phyloP scores from a whole-genome alignment of 352 stramenopile species.

The Globisporangium uncinulatum region DNA sequence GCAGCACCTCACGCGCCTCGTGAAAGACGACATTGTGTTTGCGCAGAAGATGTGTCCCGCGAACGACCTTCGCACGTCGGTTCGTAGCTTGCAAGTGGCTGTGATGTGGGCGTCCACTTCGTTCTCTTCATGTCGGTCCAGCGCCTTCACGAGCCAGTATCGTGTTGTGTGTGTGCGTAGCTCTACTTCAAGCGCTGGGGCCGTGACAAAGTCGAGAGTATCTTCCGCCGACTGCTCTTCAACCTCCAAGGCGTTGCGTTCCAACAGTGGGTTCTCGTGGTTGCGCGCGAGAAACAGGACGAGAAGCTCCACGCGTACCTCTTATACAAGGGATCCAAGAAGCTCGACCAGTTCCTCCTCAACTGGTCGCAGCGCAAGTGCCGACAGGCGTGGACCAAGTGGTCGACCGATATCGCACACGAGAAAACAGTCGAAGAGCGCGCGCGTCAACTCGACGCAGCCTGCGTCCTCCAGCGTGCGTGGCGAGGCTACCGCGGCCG shows the following conservation, averaged over 20 bases:
- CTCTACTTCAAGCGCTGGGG: slow-evolving; percentile 83
- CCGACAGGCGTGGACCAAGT: slow-evolving; percentile 60
- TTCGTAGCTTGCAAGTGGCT: slow-evolving; percentile 6
- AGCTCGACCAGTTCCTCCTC: slow-evolving; percentile 59
- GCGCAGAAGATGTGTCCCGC: slow-evolving; percentile 65
- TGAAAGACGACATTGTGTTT: slow-evolving; percentile 68
- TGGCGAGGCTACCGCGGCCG: slow-evolving; percentile 44
- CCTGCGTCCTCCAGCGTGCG: slow-evolving; percentile 52
- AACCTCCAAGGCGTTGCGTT: slow-evolving; percentile 64
- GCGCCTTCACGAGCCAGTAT: neutral
- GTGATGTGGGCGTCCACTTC: neutral
- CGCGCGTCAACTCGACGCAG: slow-evolving; percentile 40
- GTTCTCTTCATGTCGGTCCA: neutral
- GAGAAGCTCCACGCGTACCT: slow-evolving; percentile 69
- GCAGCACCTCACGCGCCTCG: slow-evolving; percentile 56
- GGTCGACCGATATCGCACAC: slow-evolving; percentile 49
- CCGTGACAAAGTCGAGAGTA: slow-evolving; percentile 65
- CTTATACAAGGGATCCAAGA: slow-evolving; percentile 76
- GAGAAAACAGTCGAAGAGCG: slow-evolving; percentile 47
- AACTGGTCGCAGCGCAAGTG: slow-evolving; percentile 72
- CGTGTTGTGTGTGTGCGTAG: slow-evolving; percentile 9
- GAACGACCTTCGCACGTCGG: slow-evolving; percentile 52
- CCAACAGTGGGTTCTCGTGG: slow-evolving; percentile 40
- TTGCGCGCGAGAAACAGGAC: slow-evolving; percentile 60
- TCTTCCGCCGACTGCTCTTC: slow-evolving; percentile 64